phyloP scores from a whole-genome alignment of 2,329 filamentous ascomycete species.

The Cordyceps cicadae region DNA sequence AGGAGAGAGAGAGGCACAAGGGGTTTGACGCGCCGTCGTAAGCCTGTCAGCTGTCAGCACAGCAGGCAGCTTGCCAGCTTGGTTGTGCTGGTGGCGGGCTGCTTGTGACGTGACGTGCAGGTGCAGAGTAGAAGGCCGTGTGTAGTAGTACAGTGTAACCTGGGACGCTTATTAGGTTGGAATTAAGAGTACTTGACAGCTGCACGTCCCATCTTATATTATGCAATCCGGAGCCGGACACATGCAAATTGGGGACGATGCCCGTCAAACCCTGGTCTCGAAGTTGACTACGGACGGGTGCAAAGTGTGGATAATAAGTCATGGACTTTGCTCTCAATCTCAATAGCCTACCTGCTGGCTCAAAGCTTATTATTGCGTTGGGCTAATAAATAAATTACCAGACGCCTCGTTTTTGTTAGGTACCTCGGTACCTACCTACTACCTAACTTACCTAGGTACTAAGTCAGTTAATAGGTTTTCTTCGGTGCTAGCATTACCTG shows the following conservation, averaged over 20 bases:
- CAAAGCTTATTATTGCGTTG: no score
- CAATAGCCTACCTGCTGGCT: no score
- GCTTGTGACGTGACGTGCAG: neutral
- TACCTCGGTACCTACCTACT: no score
- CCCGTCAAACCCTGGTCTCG: neutral
- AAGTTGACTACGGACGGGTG: neutral
- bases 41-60: neutral
- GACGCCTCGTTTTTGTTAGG: neutral
- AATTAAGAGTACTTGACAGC: conserved; percentile 3
- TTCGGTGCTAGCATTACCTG: neutral
- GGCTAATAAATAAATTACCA: neutral
- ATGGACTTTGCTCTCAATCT: no score
- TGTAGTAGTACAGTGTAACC: neutral
- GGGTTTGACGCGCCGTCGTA: neutral
- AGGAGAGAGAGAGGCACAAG: neutral
- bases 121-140: neutral
- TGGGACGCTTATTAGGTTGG: neutral
- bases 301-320: neutral
- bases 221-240: neutral
- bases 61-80: neutral
- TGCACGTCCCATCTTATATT: neutral
- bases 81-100: neutral
- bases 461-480: no score
- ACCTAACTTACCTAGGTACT: no score
- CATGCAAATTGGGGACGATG: no score